Base-by-base conservation (phyloP, 2,329 filamentous ascomycete species). In the Aspergillus caelatus region DNA sequence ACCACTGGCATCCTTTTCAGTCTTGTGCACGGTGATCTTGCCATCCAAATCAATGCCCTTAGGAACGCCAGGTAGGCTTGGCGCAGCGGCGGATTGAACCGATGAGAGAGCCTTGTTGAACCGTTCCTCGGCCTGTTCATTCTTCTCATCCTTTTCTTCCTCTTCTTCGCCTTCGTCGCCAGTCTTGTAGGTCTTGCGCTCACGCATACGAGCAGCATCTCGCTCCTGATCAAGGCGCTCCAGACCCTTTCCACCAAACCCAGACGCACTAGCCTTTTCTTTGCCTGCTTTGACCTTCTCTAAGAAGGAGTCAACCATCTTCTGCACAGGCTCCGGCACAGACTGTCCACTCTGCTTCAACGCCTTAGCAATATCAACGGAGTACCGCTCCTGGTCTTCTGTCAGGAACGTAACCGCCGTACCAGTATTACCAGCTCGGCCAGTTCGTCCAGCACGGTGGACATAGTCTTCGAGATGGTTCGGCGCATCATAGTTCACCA, bases 391-490 rank as follows among this genome's bases (percentile, higher is more conserved):
- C 77, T 99, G 94, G 54, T 96, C 92, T 48, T 92, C 90, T 0
- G 93, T 96, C 63, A 99, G 83, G 74, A 98, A 97, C 0, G 95
- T 99, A 57, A 99, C 92, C 0, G 95, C 95, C 45, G 93, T 96
- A 67, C 95, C 95, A 26, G 89, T 97, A 73, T 97, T 96, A 46
- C 95, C 95, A 53, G 95, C 95, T 75, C 95, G 90, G 12, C 95
- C 95, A 9, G 95, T 98, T 71, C 95, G 92, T 55, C 95, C 95
- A 61, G 92, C 93, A 67, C 95, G 90, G 77, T 97, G 95, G 46
- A 98, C 94, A 73, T 98, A 98, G 74, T 98, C 95, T 79, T 99
- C 95, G 65, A 97, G 80, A 79, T 98, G 94, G 72, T 96, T 96
- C 0, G 94, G 94, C 0, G 91, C 92, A 74, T 97, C 94, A 75